phyloP scores from a whole-genome alignment of 2,329 filamentous ascomycete genomes.

The Colletotrichum australisinense region DNA sequence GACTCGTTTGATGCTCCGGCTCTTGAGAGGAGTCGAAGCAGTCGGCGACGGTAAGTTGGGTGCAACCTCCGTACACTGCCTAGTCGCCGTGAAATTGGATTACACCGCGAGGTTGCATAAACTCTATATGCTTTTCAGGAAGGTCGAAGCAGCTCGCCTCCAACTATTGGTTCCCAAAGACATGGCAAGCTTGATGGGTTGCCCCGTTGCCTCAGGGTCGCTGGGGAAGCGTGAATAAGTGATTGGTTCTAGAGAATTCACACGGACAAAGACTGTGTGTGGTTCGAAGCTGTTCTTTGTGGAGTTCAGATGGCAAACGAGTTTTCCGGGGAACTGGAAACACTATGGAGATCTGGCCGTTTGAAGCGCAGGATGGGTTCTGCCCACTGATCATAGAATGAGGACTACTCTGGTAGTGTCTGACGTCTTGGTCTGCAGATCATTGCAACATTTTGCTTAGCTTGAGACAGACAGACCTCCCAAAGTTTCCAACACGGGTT shows the following conservation, averaged over 20 bases:
- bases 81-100: not conserved
- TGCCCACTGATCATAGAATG: not conserved
- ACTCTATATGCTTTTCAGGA: not conserved
- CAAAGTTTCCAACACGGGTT: not conserved
- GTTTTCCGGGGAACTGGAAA: not conserved
- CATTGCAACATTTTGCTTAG: not conserved
- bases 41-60: not conserved
- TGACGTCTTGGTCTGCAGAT: not conserved
- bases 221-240: not conserved
- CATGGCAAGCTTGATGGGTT: not conserved
- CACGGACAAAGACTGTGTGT: not conserved
- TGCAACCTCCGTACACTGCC: not conserved
- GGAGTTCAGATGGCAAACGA: not conserved
- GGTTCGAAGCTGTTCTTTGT: not conserved
- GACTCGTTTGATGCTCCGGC: conserved; percentile 16
- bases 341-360: not conserved
- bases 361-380: no score
- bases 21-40: not conserved
- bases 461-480: not conserved
- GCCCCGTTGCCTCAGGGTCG: not conserved
- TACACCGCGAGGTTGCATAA: not conserved
- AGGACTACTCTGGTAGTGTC: no score
- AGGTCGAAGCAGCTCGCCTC: not conserved
- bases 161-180: not conserved
- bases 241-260: not conserved